These are phyloP conservation scores for Chlorella sp. DNA, from an alignment of 139 green algal species.

Conservation along the genomic window DNA sequence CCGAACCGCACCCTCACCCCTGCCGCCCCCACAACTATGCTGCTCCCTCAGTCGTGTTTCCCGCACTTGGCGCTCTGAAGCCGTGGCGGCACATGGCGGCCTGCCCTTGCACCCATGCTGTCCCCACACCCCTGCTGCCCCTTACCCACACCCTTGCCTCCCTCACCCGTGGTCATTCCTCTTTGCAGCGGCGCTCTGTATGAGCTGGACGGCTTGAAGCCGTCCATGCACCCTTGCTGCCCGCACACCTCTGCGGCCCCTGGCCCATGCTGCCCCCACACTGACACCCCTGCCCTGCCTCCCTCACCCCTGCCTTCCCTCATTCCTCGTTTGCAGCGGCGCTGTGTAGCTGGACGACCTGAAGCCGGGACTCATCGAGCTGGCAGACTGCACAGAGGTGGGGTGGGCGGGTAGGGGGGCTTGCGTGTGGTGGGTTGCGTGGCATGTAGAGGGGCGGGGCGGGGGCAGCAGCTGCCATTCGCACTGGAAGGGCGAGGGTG, in stretches of 20 bases:
- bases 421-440: too few species aligned
- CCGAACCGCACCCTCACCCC: too few species aligned
- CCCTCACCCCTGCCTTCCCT: too few species aligned
- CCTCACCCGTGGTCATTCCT: too few species aligned
- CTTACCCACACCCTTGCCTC: background rate
- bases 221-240: slow-evolving; percentile 2
- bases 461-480: too few species aligned
- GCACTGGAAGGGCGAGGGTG: too few species aligned
- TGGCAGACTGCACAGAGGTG: slow-evolving; percentile 66
- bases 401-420: background rate
- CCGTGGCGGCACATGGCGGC: too few species aligned
- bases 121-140: background rate
- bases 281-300: too few species aligned
- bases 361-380: slow-evolving; percentile 89
- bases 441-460: background rate
- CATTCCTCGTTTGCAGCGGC: background rate
- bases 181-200: slow-evolving; percentile 68
- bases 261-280: background rate
- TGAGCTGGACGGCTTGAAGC: slow-evolving; percentile 97
- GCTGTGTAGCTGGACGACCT: slow-evolving; percentile 95
- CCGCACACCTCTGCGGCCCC: background rate
- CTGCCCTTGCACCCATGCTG: background rate
- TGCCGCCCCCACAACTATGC: too few species aligned
- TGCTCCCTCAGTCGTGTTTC: too few species aligned
- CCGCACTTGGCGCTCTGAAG: too few species aligned